Base-by-base conservation (phyloP, 768 basidiomycete species). In the Russula sp. region DNA sequence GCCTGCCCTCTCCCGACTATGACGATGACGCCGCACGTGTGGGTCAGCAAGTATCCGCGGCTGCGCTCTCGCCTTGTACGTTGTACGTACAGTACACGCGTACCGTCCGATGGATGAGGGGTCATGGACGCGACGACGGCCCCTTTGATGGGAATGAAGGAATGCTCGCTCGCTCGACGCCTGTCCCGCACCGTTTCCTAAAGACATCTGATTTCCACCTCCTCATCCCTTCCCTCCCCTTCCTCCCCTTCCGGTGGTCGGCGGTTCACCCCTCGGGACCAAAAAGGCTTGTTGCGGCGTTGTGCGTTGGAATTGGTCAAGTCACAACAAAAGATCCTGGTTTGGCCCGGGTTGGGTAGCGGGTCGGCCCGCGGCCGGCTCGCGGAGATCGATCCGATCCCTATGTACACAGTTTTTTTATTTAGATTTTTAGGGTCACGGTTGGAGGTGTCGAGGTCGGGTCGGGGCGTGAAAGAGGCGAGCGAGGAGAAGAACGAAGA, bases 341-440 rank as follows among this genome's bases (percentile, higher is more conserved):
- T n/a, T n/a, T n/a, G n/a, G n/a, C n/a, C n/a, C n/a, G n/a, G n/a
- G n/a, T n/a, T n/a, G n/a, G 41, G 48, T 18, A 35, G 3, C 43
- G 10, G 46, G 14, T 25, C 56, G 56, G 50, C 56, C 56, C 61
- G 61, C 61, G 57, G 57, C 56, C 41, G 56, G 61, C 56, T 58
- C 61, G 61, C 57, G 57, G 61, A 63, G 61, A 63, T 63, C 61
- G 61, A 63, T 58, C 61, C 56, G 61, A 63, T 63, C 56, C 29
- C 41, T n/a, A n/a, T n/a, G n/a, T n/a, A 16, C 22, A 52, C 53
- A n/a, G 25, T 2, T 29, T 29, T 29, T 29, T 29, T 29, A 11
- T 20, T 57, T 41, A 58, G 58, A 42, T 58, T 55, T 45, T 56
- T 42, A 53, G 32, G 58, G 55, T 60, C 60, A 18, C 8, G 25